Evolutionary conservation across 192 early-diverging fungal species (phyloP).

Genomic region (Phycomyces nitens): DNA sequence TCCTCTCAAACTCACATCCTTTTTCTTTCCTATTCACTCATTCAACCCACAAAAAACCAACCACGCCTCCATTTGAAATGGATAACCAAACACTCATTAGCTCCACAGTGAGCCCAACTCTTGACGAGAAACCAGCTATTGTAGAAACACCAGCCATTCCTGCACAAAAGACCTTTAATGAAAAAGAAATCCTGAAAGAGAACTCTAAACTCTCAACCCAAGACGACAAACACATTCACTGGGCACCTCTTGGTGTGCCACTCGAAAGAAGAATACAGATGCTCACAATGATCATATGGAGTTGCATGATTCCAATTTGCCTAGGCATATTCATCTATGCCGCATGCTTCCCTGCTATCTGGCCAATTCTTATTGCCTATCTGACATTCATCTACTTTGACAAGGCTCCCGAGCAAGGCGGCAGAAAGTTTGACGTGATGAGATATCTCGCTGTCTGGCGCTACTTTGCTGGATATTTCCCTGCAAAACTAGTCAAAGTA

Average conservation of each 20-base stretch:
- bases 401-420: slow-evolving; percentile 75
- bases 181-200: not conserved
- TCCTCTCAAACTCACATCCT: too few relatives aligned
- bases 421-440: slow-evolving; percentile 52
- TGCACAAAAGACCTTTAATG: too few relatives aligned
- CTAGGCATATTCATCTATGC: slow-evolving; percentile 61
- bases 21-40: too few relatives aligned
- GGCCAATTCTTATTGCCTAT: slow-evolving; percentile 69
- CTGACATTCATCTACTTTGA: slow-evolving; percentile 74
- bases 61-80: too few relatives aligned
- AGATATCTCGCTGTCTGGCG: slow-evolving; percentile 63
- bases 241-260: slow-evolving; percentile 66
- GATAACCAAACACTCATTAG: too few relatives aligned
- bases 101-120: too few relatives aligned
- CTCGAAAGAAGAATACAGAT: slow-evolving; percentile 68
- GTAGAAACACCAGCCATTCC: too few relatives aligned
- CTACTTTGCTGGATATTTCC: slow-evolving; percentile 80
- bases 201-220: not conserved
- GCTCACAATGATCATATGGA: slow-evolving; percentile 58
- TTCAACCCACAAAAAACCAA: too few relatives aligned
- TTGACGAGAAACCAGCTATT: too few relatives aligned
- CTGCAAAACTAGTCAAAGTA: slow-evolving; percentile 71
- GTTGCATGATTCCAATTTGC: slow-evolving; percentile 49
- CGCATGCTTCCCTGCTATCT: slow-evolving; percentile 48
- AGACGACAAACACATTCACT: slow-evolving; percentile 28